Evolutionary conservation across 495 filamentous ascomycete genomes (phyloP).

Genomic region (Neurospora sp.): DNA sequence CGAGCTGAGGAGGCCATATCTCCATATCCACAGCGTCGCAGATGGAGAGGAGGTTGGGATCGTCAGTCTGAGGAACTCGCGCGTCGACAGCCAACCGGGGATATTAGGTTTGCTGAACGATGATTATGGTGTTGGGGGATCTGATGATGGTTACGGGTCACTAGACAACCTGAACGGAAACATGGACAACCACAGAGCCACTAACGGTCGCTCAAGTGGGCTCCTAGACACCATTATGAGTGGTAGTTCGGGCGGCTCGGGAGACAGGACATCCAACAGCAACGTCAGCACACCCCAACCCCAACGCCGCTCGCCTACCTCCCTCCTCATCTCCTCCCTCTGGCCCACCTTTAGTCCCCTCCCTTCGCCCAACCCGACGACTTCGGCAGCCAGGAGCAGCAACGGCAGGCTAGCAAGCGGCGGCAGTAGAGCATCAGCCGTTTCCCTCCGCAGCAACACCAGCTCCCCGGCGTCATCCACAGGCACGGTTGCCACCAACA

Average conservation of each 20-base stretch:
- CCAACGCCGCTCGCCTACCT: neutral
- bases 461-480: slow-evolving; percentile 10
- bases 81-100: slow-evolving; percentile 81
- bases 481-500: slow-evolving; percentile 9
- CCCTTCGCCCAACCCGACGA: neutral
- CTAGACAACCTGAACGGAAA: neutral
- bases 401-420: neutral
- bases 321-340: slow-evolving; percentile 7
- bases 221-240: neutral
- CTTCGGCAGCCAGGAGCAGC: neutral
- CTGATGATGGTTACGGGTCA: neutral
- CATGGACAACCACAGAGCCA: slow-evolving; percentile 2
- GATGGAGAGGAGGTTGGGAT: slow-evolving; percentile 85
- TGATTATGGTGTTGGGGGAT: slow-evolving; percentile 3
- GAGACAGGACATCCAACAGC: neutral
- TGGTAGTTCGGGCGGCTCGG: neutral
- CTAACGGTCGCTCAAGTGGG: neutral
- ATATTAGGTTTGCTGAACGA: slow-evolving; percentile 64
- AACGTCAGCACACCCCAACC: neutral
- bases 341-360: slow-evolving; percentile 1
- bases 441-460: neutral
- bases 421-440: neutral
- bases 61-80: slow-evolving; percentile 72
- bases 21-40: slow-evolving; percentile 74
- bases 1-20: slow-evolving; percentile 83